phyloP scores from a whole-genome alignment of 441 rosid species.

The Theobroma grandiflorum region DNA sequence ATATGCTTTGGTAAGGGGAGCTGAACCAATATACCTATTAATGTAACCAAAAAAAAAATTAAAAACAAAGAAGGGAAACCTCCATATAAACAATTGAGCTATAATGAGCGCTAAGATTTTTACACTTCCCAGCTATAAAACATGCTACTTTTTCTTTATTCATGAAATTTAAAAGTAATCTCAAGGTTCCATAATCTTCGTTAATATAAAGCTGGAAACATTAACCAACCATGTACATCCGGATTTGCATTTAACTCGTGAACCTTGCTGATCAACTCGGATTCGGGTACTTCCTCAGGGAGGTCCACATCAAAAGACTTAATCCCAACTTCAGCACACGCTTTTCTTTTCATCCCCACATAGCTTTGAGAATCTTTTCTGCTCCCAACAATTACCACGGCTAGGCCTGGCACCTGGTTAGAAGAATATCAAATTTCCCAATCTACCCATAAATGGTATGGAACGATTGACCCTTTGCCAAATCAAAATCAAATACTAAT shows the following conservation, averaged over 20 bases:
- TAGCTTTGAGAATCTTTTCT: conserved; percentile 90
- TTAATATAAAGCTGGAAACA: neutral
- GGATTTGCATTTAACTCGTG: conserved; percentile 78
- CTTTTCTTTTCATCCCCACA: conserved; percentile 90
- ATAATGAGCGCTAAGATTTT: neutral
- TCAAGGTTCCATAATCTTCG: neutral
- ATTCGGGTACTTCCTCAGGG: conserved; percentile 78
- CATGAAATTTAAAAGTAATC: neutral
- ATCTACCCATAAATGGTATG: neutral
- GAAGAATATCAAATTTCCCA: conserved; percentile 3
- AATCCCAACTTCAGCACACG: conserved; percentile 92
- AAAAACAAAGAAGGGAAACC: neutral
- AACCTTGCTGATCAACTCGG: conserved; percentile 78
- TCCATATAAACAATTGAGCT: neutral
- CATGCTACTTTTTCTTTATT: neutral
- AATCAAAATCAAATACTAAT: neutral
- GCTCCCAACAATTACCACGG: conserved; percentile 81
- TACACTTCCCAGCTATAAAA: neutral
- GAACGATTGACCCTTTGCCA: neutral
- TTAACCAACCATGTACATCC: conserved; percentile 76
- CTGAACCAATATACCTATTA: conserved; percentile 86
- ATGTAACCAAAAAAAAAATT: conserved; percentile 22
- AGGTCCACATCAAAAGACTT: conserved; percentile 76
- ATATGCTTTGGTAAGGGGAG: conserved; percentile 91
- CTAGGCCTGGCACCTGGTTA: conserved; percentile 84